phyloP scores from a whole-genome alignment of 2,329 filamentous ascomycete species.

The Trichoderma brevicompactum region DNA sequence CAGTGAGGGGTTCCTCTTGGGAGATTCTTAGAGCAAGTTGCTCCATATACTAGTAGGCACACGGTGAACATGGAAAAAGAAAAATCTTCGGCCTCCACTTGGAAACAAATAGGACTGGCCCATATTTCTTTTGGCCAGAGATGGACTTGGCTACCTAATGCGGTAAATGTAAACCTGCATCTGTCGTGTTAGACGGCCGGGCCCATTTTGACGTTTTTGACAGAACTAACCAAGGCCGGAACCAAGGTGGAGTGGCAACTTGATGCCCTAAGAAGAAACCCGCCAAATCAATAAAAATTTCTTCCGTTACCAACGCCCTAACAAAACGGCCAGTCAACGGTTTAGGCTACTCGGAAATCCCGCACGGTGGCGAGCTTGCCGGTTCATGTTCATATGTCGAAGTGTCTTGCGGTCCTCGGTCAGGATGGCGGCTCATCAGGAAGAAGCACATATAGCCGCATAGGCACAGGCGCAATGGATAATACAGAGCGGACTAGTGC shows the following conservation, averaged over 20 bases:
- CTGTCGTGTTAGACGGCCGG: not conserved
- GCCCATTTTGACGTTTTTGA: not conserved
- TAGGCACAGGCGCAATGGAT: no score
- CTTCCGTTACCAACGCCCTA: not conserved
- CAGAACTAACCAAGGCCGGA: conserved; percentile 1
- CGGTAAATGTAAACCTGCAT: conserved; percentile 3
- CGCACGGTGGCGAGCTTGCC: conserved; percentile 14
- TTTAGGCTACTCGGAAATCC: conserved; percentile 1
- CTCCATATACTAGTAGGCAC: not conserved
- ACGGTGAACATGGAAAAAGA: not conserved
- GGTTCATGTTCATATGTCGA: not conserved
- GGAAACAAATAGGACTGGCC: not conserved
- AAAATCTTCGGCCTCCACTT: conserved; percentile 7
- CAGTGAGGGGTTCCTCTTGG: not conserved
- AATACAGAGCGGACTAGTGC: not conserved
- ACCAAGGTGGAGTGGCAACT: conserved; percentile 6
- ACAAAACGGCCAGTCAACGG: not conserved
- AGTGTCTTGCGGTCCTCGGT: not conserved
- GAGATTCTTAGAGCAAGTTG: not conserved
- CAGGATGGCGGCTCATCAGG: not conserved
- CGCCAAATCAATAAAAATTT: not conserved
- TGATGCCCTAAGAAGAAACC: not conserved
- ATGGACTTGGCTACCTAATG: conserved; percentile 1
- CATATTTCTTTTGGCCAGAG: not conserved
- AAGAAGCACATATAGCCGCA: not conserved